A percentile compares a stretch with the other conserved stretches of the same genome.
These are phyloP conservation scores for Phellopilus nigrolimitatus DNA, from an alignment of 1,284 basidiomycete genomes.

Conservation along the genomic window DNA sequence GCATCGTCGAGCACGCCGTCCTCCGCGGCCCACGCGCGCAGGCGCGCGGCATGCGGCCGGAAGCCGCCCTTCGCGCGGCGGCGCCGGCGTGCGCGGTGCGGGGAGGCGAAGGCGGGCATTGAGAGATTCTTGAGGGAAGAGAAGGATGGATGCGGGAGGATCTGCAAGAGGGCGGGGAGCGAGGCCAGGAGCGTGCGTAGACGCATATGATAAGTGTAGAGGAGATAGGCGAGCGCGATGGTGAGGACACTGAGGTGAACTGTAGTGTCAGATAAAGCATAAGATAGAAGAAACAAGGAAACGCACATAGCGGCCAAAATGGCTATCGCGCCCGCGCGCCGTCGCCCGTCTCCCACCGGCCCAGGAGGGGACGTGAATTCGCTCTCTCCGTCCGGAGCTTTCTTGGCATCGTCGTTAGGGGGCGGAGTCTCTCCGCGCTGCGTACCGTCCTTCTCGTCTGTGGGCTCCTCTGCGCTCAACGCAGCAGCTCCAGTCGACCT, in stretches of 20 bases:
- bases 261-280: too few relatives aligned
- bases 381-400: neutral
- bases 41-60: constrained; percentile 1
- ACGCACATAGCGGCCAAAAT: neutral
- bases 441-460: neutral
- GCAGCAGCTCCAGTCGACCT: neutral
- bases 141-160: neutral
- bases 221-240: neutral
- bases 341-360: neutral
- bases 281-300: too few relatives aligned
- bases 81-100: neutral
- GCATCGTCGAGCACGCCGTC: constrained; percentile 1
- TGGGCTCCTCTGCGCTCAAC: neutral
- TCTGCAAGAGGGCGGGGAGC: neutral
- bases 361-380: neutral
- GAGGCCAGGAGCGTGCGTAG: neutral
- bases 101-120: neutral
- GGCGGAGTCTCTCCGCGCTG: neutral
- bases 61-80: neutral
- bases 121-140: neutral
- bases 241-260: too few relatives aligned
- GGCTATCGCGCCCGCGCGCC: neutral
- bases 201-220: neutral
- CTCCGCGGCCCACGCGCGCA: constrained; percentile 2
- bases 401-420: neutral